phyloP scores from a whole-genome alignment of 495 filamentous ascomycete genomes.

The Annulohypoxylon bovei region DNA sequence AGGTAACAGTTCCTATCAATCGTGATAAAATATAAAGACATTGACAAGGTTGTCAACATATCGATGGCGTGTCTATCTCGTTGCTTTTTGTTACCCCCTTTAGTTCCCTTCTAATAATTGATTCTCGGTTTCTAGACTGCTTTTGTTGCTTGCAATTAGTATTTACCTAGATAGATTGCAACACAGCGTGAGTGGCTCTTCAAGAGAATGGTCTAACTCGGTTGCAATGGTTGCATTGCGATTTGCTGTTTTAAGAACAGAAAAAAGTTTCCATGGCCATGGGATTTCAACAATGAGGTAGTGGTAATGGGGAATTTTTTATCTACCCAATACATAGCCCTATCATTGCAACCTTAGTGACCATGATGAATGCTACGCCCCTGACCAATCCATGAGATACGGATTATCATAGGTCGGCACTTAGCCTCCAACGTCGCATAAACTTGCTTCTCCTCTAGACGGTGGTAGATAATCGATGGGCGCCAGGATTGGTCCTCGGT shows the following conservation, averaged over 20 bases:
- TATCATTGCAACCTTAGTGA: slow-evolving; percentile 22
- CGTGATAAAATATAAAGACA: neutral
- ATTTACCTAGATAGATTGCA: neutral
- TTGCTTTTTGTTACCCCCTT: slow-evolving; percentile 15
- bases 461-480: slow-evolving; percentile 15
- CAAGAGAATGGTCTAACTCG: neutral
- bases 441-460: slow-evolving; percentile 31
- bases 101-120: neutral
- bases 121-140: neutral
- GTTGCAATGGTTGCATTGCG: slow-evolving; percentile 2
- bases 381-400: slow-evolving; percentile 18
- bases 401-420: slow-evolving; percentile 28
- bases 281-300: slow-evolving; percentile 38
- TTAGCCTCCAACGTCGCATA: slow-evolving; percentile 25
- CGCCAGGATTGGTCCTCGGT: neutral
- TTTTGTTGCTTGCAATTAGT: slow-evolving; percentile 5
- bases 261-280: slow-evolving; percentile 31
- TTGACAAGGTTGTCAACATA: slow-evolving; percentile 16
- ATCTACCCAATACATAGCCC: slow-evolving; percentile 24
- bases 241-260: slow-evolving; percentile 10
- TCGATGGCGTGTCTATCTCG: slow-evolving; percentile 8
- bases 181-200: slow-evolving; percentile 28
- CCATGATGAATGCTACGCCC: slow-evolving; percentile 13
- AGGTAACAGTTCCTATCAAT: neutral
- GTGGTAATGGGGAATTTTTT: slow-evolving; percentile 5